Conservation (phyloP, 306 rosid species). For the Medicago lupulina region DNA sequence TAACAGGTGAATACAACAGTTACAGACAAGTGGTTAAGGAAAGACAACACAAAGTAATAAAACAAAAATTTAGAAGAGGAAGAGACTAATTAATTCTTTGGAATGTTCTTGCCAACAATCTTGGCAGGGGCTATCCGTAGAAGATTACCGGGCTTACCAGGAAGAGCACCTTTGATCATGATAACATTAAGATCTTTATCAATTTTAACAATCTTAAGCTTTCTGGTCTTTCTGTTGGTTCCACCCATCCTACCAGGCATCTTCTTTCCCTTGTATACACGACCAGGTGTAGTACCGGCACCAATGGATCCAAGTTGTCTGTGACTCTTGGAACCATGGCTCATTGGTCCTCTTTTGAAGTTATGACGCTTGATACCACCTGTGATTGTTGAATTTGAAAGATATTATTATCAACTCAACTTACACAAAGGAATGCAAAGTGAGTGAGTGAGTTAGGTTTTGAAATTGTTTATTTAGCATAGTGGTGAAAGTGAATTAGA, state of each 20-base stretch:
- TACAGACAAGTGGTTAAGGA: neutral
- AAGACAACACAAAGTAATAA: no score
- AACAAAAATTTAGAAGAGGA: neutral
- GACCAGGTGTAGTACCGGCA: constrained; percentile 95
- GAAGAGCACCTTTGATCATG: constrained; percentile 93
- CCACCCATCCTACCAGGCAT: constrained; percentile 99
- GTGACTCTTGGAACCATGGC: constrained; percentile 97
- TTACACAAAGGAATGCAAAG: neutral
- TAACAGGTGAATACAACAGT: neutral
- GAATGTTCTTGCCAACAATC: constrained; percentile 95
- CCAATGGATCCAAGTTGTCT: constrained; percentile 92
- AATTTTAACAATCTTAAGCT: constrained; percentile 91
- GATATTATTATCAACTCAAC: neutral
- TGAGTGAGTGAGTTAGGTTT: no score
- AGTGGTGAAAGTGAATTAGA: no score
- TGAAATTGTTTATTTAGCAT: no score
- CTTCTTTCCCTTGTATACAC: constrained; percentile 91
- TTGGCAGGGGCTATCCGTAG: constrained; percentile 90
- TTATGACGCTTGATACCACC: constrained; percentile 92
- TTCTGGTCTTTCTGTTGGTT: constrained; percentile 80
- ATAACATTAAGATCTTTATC: constrained; percentile 86
- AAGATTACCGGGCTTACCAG: constrained; percentile 97
- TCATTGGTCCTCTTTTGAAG: constrained; percentile 88
- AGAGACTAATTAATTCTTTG: constrained; percentile 57
- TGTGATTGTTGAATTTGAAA: neutral